These are phyloP conservation scores for Oryza glaberrima DNA, from an alignment of 176 grass and related monocot genomes.

Conservation along the genomic window DNA sequence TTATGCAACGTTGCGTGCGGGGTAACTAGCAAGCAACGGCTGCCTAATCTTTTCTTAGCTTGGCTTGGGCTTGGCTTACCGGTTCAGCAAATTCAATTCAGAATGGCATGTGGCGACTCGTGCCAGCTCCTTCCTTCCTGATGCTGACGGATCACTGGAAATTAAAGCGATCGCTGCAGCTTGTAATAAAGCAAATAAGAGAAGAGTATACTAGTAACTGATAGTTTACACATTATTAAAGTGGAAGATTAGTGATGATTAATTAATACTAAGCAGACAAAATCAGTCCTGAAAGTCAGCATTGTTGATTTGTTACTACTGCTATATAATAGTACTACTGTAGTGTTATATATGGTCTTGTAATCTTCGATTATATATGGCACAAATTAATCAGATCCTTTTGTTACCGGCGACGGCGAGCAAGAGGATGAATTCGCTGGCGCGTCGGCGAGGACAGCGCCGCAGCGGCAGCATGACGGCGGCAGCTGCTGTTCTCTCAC, in stretches of 20 bases:
- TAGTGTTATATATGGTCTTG: too few relatives aligned
- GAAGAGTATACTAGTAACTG: neutral
- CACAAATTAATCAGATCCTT: too few relatives aligned
- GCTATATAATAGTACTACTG: too few relatives aligned
- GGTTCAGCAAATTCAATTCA: slow-evolving; percentile 21
- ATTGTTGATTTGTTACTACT: too few relatives aligned
- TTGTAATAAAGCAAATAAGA: neutral
- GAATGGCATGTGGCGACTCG: slow-evolving; percentile 1
- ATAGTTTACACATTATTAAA: neutral
- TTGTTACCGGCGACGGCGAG: too few relatives aligned
- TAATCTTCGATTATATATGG: too few relatives aligned
- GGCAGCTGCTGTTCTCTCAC: too few relatives aligned
- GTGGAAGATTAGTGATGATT: neutral
- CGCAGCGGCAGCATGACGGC: too few relatives aligned
- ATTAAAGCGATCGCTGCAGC: neutral
- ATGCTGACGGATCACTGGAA: neutral
- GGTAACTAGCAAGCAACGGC: neutral
- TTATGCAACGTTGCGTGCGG: slow-evolving; percentile 17
- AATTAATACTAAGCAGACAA: neutral
- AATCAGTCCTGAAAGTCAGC: neutral
- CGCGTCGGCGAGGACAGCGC: too few relatives aligned
- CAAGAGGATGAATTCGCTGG: too few relatives aligned
- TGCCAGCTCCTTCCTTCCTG: slow-evolving; percentile 20
- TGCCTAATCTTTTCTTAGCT: neutral
- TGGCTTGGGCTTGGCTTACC: slow-evolving; percentile 5